Percentiles rank a stretch among this genome's conserved stretches.
phyloP scores from a whole-genome alignment of 306 rosid genomes.

The Prunus armeniaca region DNA sequence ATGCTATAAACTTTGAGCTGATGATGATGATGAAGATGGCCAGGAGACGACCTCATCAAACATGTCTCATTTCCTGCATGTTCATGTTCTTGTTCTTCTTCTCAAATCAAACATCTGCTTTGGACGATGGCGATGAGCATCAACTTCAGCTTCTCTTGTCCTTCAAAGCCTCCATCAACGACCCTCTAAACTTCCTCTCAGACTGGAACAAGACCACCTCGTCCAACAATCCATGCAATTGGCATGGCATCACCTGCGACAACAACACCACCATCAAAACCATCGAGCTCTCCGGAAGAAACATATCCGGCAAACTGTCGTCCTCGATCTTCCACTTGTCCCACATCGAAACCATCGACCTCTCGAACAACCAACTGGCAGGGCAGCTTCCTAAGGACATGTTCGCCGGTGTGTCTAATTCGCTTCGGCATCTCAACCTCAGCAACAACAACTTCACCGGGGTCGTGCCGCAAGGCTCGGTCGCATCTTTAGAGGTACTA shows the following conservation, averaged over 20 bases:
- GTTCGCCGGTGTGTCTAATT: conserved; percentile 22
- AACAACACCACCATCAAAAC: conserved; percentile 38
- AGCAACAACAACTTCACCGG: conserved; percentile 87
- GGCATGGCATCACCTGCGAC: conserved; percentile 70
- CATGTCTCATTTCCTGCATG: conserved; percentile 11
- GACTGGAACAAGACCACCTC: conserved; percentile 46
- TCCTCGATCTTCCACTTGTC: conserved; percentile 51
- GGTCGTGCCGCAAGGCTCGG: conserved; percentile 44
- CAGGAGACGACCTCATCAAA: conserved; percentile 33
- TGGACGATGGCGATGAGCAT: conserved; percentile 26
- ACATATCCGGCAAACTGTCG: conserved; percentile 57
- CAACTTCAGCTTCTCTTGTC: conserved; percentile 53
- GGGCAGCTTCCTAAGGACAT: conserved; percentile 35
- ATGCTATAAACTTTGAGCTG: neutral
- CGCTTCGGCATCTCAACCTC: conserved; percentile 62
- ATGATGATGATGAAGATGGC: conserved; percentile 41
- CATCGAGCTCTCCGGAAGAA: conserved; percentile 51
- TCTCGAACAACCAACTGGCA: conserved; percentile 65
- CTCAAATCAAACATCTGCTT: conserved; percentile 24
- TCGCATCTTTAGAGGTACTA: conserved; percentile 43
- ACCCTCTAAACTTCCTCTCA: conserved; percentile 63
- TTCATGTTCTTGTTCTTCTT: conserved; percentile 35
- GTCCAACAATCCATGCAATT: conserved; percentile 43
- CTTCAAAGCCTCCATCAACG: conserved; percentile 65
- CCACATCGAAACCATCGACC: conserved; percentile 48